Percentiles rank a stretch among this genome's conserved stretches.
These are phyloP conservation scores for Pugionium dolabratum DNA, from an alignment of 345 rosid species.

Conservation along the genomic window DNA sequence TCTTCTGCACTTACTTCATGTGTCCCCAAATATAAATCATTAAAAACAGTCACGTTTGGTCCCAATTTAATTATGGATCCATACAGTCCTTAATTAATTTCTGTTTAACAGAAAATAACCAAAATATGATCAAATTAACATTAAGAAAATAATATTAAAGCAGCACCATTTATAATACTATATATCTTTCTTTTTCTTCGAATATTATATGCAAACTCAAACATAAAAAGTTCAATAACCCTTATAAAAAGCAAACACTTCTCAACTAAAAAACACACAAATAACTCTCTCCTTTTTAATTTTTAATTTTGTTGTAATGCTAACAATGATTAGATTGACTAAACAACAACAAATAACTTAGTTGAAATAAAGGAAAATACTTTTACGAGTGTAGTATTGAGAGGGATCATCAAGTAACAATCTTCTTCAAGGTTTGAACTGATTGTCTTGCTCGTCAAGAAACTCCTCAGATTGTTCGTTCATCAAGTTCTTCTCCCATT, in stretches of 20 bases:
- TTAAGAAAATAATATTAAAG: constrained; percentile 30
- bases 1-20: constrained; percentile 35
- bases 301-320: constrained; percentile 15
- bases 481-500: constrained; percentile 40
- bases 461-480: constrained; percentile 32
- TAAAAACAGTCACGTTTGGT: constrained; percentile 43
- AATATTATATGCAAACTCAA: constrained; percentile 39
- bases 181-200: constrained; percentile 8
- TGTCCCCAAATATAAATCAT: constrained; percentile 27
- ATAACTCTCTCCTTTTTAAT: constrained; percentile 5
- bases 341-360: constrained; percentile 39
- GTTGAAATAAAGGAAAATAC: constrained; percentile 25
- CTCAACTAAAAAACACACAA: constrained; percentile 6
- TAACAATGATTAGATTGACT: constrained; percentile 37
- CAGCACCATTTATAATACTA: constrained; percentile 23
- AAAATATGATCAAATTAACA: constrained; percentile 19
- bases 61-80: constrained; percentile 24
- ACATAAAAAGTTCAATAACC: constrained; percentile 29
- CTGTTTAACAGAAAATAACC: not conserved
- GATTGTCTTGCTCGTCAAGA: constrained; percentile 37
- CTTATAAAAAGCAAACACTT: constrained; percentile 26
- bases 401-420: constrained; percentile 24
- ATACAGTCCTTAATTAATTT: not conserved
- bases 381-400: constrained; percentile 27
- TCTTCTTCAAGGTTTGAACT: constrained; percentile 39